Conservation (phyloP, 2,329 filamentous ascomycete genomes). For the Zymoseptoria brevis region DNA sequence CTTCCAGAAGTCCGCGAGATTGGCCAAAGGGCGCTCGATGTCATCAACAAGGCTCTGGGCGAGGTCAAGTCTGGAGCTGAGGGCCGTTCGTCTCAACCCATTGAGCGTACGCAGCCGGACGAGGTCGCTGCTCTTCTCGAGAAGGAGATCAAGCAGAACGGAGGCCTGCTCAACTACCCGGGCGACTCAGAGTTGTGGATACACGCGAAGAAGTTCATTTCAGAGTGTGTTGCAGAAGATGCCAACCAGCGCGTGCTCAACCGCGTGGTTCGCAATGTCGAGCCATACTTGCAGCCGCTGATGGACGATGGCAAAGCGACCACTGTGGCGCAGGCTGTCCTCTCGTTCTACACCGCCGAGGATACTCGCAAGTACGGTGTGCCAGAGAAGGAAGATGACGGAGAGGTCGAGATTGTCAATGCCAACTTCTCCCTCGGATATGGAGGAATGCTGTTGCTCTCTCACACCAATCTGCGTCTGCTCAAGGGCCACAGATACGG, state of each 20-base stretch:
- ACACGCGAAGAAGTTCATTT: conserved; percentile 63
- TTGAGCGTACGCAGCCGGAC: conserved; percentile 60
- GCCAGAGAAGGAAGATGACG: conserved; percentile 79
- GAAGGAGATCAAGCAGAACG: conserved; percentile 63
- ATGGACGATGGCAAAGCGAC: conserved; percentile 56
- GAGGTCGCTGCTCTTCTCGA: conserved; percentile 71
- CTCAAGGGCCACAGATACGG: conserved; percentile 96
- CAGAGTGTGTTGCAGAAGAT: conserved; percentile 78
- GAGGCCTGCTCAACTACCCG: conserved; percentile 52
- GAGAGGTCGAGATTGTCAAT: conserved; percentile 93
- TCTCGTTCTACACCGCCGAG: conserved; percentile 71
- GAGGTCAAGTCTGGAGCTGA: conserved; percentile 43
- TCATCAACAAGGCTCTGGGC: conserved; percentile 91
- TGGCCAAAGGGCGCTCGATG: conserved; percentile 68
- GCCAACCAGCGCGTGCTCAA: conserved; percentile 72
- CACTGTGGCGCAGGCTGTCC: conserved; percentile 62
- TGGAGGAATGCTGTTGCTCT: conserved; percentile 92
- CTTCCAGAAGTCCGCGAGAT: conserved; percentile 91
- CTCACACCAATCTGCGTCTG: conserved; percentile 88
- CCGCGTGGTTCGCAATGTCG: conserved; percentile 61
- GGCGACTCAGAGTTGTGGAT: conserved; percentile 58
- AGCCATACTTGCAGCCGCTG: conserved; percentile 67
- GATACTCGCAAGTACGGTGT: conserved; percentile 81
- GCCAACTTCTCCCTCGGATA: conserved; percentile 96
- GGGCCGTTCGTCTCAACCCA: conserved; percentile 43